Conservation (phyloP, 768 basidiomycete species). For the Daedaleopsis sinensis region DNA sequence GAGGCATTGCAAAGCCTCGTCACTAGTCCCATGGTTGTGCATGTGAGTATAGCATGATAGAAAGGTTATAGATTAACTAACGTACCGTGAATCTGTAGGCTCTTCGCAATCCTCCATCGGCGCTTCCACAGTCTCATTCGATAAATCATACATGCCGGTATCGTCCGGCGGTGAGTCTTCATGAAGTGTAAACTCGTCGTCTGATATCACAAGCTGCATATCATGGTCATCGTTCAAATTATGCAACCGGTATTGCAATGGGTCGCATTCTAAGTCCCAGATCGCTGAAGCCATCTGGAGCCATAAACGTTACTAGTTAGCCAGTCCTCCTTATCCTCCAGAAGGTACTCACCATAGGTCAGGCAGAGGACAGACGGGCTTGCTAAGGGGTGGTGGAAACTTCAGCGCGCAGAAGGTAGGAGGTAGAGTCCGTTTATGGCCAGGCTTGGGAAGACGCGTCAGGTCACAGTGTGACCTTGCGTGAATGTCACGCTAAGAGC, state of each 20-base stretch:
- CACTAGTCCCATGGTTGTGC: constrained; percentile 6
- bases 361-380: neutral
- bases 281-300: no score
- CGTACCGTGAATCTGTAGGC: constrained; percentile 1
- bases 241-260: neutral
- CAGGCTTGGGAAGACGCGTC: constrained; percentile 3
- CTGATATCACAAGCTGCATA: neutral
- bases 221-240: constrained; percentile 3
- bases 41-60: neutral
- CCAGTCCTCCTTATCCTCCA: neutral
- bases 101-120: neutral
- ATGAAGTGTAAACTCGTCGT: neutral
- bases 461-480: constrained; percentile 17
- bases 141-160: neutral
- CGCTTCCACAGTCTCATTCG: no score
- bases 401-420: neutral
- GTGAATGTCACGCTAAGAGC: constrained; percentile 13
- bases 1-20: constrained; percentile 14
- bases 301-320: neutral
- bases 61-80: neutral
- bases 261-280: no score
- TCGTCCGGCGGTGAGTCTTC: neutral
- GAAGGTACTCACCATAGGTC: neutral
- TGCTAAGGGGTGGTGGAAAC: neutral
- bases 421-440: no score